Conservation (phyloP, 495 filamentous ascomycete species). For the Aspergillus bertholletiae region DNA sequence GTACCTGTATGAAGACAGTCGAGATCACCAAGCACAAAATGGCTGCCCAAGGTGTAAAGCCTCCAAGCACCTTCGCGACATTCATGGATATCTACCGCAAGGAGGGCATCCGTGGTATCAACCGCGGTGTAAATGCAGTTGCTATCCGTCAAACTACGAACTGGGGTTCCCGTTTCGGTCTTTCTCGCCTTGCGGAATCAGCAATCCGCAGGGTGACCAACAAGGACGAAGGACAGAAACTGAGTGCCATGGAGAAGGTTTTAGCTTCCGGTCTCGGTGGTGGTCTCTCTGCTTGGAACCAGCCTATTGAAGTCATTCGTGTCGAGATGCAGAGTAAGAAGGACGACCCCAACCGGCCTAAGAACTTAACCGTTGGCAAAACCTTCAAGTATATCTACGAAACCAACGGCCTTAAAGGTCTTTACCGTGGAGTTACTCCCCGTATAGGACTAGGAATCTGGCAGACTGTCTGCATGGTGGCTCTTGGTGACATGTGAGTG, state of each 20-base stretch:
- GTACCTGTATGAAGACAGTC: conserved; percentile 99
- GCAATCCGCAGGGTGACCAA: conserved; percentile 76
- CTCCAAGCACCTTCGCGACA: conserved; percentile 81
- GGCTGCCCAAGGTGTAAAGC: conserved; percentile 76
- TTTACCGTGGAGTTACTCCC: conserved; percentile 94
- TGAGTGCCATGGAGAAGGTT: conserved; percentile 83
- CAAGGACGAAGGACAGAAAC: conserved; percentile 75
- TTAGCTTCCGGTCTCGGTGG: conserved; percentile 82
- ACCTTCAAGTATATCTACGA: conserved; percentile 91
- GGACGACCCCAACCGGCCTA: conserved; percentile 92
- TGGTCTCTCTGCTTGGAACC: conserved; percentile 96
- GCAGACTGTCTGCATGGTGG: conserved; percentile 99
- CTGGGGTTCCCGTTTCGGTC: conserved; percentile 95
- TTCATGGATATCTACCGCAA: conserved; percentile 96
- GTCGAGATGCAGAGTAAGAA: conserved; percentile 99
- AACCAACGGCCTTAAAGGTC: conserved; percentile 81
- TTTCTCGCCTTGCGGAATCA: conserved; percentile 84
- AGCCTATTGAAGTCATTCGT: conserved; percentile 98
- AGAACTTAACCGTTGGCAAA: conserved; percentile 96
- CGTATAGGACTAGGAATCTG: conserved; percentile 93
- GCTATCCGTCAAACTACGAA: conserved; percentile 99
- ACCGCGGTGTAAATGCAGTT: conserved; percentile 96
- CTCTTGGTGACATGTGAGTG: conserved; percentile 95
- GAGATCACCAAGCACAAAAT: conserved; percentile 99
- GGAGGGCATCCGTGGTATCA: conserved; percentile 95